phyloP scores from a whole-genome alignment of 805 yeast species.

The Wickerhamomyces tratensis region DNA sequence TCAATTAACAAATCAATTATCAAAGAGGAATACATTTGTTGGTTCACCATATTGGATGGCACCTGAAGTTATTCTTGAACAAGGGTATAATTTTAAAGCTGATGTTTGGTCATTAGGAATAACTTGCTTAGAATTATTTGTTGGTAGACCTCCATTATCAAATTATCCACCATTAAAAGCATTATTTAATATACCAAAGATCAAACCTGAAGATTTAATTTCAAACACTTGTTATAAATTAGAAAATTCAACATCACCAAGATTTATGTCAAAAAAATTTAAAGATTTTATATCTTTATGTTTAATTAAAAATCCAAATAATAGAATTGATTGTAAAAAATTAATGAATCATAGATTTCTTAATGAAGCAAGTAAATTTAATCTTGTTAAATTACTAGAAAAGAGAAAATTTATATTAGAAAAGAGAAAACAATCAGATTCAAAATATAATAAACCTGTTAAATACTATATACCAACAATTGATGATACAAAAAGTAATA shows the following conservation, averaged over 20 bases:
- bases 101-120: constrained; percentile 98
- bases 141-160: constrained; percentile 96
- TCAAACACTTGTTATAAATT: constrained; percentile 1
- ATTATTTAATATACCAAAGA: constrained; percentile 32
- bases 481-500: background rate
- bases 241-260: constrained; percentile 31
- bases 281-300: constrained; percentile 64
- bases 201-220: constrained; percentile 42
- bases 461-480: constrained; percentile 24
- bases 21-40: constrained; percentile 55
- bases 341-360: constrained; percentile 53
- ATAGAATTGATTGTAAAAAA: constrained; percentile 54
- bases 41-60: constrained; percentile 99
- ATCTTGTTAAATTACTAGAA: constrained; percentile 28
- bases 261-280: constrained; percentile 60
- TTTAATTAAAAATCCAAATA: constrained; percentile 57
- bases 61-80: constrained; percentile 92
- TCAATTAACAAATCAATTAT: constrained; percentile 53
- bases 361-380: constrained; percentile 27
- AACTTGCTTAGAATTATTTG: constrained; percentile 86
- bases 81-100: constrained; percentile 77
- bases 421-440: constrained; percentile 30
- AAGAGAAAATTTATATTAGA: constrained; percentile 13
- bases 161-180: constrained; percentile 43
- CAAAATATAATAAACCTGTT: constrained; percentile 19